Base-by-base conservation (phyloP, 176 grass and related monocot species). In the Ananas comosus region DNA sequence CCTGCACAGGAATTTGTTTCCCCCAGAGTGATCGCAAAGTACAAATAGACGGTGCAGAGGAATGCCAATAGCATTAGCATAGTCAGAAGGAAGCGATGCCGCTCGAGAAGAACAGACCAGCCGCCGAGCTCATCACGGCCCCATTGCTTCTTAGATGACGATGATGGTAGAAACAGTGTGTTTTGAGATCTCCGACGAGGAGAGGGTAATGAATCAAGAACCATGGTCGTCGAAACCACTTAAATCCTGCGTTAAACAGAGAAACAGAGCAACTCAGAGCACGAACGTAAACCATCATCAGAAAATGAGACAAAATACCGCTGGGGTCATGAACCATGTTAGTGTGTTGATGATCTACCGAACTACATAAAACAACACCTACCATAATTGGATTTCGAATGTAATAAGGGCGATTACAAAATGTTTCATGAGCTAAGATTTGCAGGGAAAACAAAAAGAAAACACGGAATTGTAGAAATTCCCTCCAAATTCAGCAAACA, bases 31-130 rank as follows among this genome's bases (percentile, higher is more conserved):
- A 92, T 79, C 13, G 93, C 93, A 52, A 97, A 97, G 82, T 92
- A 97, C 64, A 97, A 65, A 82, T 97, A 97, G 66, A 97, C 79
- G 12, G 86, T 90, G 84, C 93, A 97, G 49, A 97, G 83, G 53
- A 97, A 90, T 53, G 74, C 84, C 79, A 97, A 82, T 12, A 92
- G 70, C 42, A 85, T 66, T 50, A 97, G 80, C 33, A 81, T 90
- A 42, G 86, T 97, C 47, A 92, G 58, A 73, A 97, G 89, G 72
- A 97, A 97, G 53, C 81, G 81, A 72, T 97, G 93, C 58, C 93
- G 87, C 54, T 92, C 84, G 9, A 97, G 13, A 18, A 97, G 56
- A 25, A 80, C 76, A 71, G 79, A 83, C 89, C 93, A 97, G 75
- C 86, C 85, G 74, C 86, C 80, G 6, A 80, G 51, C 0, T 89